Conservation (phyloP, 2,329 filamentous ascomycete genomes). For the Coleophoma eucalyptorum region DNA sequence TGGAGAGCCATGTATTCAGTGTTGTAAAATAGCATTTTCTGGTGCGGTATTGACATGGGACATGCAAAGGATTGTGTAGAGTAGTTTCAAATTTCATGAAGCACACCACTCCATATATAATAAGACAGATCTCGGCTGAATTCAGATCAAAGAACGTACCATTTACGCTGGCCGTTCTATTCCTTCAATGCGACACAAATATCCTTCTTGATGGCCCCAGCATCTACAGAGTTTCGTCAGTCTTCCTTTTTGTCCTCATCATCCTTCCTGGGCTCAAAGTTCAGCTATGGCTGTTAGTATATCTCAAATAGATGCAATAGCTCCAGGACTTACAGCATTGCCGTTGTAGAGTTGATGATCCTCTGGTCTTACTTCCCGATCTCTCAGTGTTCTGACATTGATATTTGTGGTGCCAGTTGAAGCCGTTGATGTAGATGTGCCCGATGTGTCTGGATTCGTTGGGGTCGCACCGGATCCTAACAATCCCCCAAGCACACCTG, state of each 20-base stretch:
- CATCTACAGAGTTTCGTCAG: not conserved
- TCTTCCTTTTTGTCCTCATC: slow-evolving; percentile 12
- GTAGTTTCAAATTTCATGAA: not conserved
- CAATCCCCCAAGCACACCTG: slow-evolving; percentile 36
- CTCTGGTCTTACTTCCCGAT: slow-evolving; percentile 48
- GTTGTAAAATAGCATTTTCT: not conserved
- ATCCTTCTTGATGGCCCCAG: not conserved
- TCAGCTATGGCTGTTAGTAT: slow-evolving; percentile 13
- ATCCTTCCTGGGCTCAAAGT: slow-evolving; percentile 24
- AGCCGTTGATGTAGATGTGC: not conserved
- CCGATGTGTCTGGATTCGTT: not conserved
- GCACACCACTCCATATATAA: not conserved
- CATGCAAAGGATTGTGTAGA: not conserved
- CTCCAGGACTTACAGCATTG: slow-evolving; percentile 61
- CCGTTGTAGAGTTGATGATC: slow-evolving; percentile 84
- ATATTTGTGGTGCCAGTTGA: slow-evolving; percentile 24
- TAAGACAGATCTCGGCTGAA: not conserved
- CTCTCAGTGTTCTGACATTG: slow-evolving; percentile 48
- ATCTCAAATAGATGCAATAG: not conserved
- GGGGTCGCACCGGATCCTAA: slow-evolving; percentile 33
- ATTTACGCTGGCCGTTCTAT: not conserved
- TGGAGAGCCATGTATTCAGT: not conserved
- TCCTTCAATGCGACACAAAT: too few relatives aligned
- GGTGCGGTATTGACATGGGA: not conserved
- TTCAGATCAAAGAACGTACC: not conserved